Evolutionary conservation across 352 stramenopile genomes (phyloP), one percentile per base, ranked within the genome.

Genomic region (Phytophthora agathidicida): DNA sequence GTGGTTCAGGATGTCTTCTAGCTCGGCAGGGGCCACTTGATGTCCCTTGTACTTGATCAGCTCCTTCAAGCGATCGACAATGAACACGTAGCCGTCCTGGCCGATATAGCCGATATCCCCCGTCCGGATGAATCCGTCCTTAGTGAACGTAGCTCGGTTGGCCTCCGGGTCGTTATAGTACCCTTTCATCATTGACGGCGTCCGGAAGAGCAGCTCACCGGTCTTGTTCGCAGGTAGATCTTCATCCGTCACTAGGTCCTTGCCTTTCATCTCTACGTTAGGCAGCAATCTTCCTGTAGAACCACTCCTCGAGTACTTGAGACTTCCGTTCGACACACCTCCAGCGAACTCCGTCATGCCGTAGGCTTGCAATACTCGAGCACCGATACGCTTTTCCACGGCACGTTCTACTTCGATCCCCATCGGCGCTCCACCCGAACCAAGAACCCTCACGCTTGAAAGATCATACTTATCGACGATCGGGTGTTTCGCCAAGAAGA

Each of bases 21-120:
- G 65, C 68, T 98, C 93, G 0, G 90, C 91, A 5, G 92, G 93
- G 6, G 91, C 82, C 13, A 98, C 75, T 68, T 94, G 92, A 49
- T 93, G 92, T 9, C 91, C 93, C 53, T 96, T 96, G 55, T 96
- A 91, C 75, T 98, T 98, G 72, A 98, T 98, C 9, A 98, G 66
- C 64, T 98, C 92, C 73, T 98, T 98, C 14, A 96, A 64, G 16
- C 94, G 71, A 63, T 98, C 94, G 0, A 89, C 85, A 35, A 98
- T 96, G 55, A 87, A 97, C 9, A 98, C 81, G 61, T 71, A 97
- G 0, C 88, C 91, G 38, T 98, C 86, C 19, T 94, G 77, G 58
- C 98, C 91, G 55, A 97, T 92, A 49, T 91, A 85, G 13, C 78
- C 89, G 3, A 98, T 58, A 72, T 98, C 94, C 10, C 93, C 94